phyloP scores from a whole-genome alignment of 2,329 filamentous ascomycete species.

The Sporothrix globosa region DNA sequence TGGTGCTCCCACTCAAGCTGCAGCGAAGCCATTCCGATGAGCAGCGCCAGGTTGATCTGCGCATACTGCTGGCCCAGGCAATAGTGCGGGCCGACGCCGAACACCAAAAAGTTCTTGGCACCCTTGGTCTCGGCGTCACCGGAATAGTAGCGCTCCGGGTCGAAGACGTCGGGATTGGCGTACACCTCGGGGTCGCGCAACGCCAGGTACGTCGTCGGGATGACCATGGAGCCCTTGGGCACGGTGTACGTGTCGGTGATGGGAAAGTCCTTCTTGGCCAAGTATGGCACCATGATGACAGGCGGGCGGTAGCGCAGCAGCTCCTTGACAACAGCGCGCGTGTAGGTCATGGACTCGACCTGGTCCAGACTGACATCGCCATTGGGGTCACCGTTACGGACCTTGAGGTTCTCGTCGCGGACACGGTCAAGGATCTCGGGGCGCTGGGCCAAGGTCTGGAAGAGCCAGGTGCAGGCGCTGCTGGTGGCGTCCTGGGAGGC shows the following conservation, averaged over 20 bases:
- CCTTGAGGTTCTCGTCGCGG: constrained; percentile 82
- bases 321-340: constrained; percentile 88
- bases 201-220: constrained; percentile 87
- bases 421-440: constrained; percentile 90
- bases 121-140: constrained; percentile 85
- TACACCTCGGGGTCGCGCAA: constrained; percentile 94
- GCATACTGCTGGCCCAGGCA: constrained; percentile 94
- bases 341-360: constrained; percentile 86
- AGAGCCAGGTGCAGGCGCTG: constrained; percentile 91
- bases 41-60: constrained; percentile 81
- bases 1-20: constrained; percentile 89
- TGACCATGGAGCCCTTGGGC: constrained; percentile 92
- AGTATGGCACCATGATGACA: constrained; percentile 95
- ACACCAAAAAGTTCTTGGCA: constrained; percentile 94
- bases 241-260: constrained; percentile 87
- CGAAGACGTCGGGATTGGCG: constrained; percentile 82
- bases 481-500: constrained; percentile 96
- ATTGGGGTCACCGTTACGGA: constrained; percentile 73
- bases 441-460: constrained; percentile 90
- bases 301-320: constrained; percentile 91
- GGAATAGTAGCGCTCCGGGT: constrained; percentile 88
- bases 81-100: constrained; percentile 94
- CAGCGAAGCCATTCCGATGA: constrained; percentile 88
- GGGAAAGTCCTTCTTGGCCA: constrained; percentile 93
- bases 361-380: constrained; percentile 77